A percentile compares a stretch with the other conserved stretches of the same genome.
These are phyloP conservation scores for Globisporangium cylindrosporum DNA, from an alignment of 352 stramenopile species.

Conservation along the genomic window DNA sequence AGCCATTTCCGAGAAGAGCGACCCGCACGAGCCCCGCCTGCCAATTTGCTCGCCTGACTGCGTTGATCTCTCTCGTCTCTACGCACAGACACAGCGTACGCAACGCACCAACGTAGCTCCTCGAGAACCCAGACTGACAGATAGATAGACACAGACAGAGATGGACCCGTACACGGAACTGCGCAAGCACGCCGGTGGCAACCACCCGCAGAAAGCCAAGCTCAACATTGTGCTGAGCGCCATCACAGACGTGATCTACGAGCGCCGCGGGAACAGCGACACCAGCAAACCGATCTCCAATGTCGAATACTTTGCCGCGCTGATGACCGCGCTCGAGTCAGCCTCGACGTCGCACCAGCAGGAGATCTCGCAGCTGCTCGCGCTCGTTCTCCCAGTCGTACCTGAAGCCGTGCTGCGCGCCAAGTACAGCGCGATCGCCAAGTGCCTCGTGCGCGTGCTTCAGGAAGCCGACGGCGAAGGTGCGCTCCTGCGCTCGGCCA, in stretches of 20 bases:
- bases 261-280: conserved; percentile 41
- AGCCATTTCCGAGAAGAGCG: conserved; percentile 11
- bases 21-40: background rate
- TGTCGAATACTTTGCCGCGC: conserved; percentile 85
- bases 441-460: conserved; percentile 64
- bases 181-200: conserved; percentile 70
- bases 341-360: conserved; percentile 68
- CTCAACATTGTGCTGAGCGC: conserved; percentile 83
- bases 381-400: conserved; percentile 69
- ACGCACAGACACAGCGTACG: background rate
- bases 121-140: conserved; percentile 6
- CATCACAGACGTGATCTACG: conserved; percentile 82
- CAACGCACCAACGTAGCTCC: background rate
- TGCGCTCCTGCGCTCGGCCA: conserved; percentile 59
- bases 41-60: background rate
- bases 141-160: background rate
- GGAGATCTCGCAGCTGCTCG: conserved; percentile 74
- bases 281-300: conserved; percentile 44
- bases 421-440: conserved; percentile 77
- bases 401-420: conserved; percentile 70
- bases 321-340: conserved; percentile 85
- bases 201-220: conserved; percentile 80
- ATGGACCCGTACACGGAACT: conserved; percentile 83
- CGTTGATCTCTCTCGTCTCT: background rate
- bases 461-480: conserved; percentile 65